Evolutionary conservation across 73 alveolate genomes (phyloP).

Genomic region (Durusdinium trenchii): DNA sequence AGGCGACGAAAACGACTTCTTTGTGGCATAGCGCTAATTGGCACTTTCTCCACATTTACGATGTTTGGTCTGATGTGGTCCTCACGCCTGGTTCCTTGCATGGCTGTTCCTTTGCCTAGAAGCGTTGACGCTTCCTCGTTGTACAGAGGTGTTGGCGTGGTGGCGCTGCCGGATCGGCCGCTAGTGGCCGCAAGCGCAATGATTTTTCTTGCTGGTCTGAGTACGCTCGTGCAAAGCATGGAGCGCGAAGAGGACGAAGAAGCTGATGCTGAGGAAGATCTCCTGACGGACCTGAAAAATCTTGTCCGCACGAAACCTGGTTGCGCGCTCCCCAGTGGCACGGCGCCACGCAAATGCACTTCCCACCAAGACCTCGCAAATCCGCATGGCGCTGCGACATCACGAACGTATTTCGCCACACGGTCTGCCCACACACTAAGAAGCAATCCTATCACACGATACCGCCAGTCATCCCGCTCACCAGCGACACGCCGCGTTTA

Average conservation of each 20-base stretch:
- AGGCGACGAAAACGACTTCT: background rate
- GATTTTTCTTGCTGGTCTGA: background rate
- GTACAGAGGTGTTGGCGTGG: background rate
- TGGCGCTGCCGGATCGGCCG: slow-evolving; percentile 6
- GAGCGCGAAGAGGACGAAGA: background rate
- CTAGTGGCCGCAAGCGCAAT: slow-evolving; percentile 14
- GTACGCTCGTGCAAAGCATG: slow-evolving; percentile 35
- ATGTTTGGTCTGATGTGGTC: background rate
- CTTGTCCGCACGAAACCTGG: background rate
- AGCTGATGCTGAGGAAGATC: background rate
- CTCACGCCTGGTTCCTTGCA: background rate
- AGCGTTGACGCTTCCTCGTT: background rate
- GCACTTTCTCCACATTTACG: background rate
- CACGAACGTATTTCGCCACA: too few species aligned
- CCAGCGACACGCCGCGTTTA: too few species aligned
- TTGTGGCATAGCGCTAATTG: background rate
- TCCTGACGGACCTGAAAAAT: background rate
- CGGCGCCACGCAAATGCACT: too few species aligned
- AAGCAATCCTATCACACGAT: too few species aligned
- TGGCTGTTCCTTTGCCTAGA: background rate
- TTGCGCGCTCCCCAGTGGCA: too few species aligned
- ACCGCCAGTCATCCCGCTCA: too few species aligned
- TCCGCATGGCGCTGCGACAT: too few species aligned
- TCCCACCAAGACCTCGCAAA: too few species aligned
- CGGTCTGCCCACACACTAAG: too few species aligned